phyloP scores from a whole-genome alignment of 2,329 filamentous ascomycete species.

The Talaromyces islandicus region DNA sequence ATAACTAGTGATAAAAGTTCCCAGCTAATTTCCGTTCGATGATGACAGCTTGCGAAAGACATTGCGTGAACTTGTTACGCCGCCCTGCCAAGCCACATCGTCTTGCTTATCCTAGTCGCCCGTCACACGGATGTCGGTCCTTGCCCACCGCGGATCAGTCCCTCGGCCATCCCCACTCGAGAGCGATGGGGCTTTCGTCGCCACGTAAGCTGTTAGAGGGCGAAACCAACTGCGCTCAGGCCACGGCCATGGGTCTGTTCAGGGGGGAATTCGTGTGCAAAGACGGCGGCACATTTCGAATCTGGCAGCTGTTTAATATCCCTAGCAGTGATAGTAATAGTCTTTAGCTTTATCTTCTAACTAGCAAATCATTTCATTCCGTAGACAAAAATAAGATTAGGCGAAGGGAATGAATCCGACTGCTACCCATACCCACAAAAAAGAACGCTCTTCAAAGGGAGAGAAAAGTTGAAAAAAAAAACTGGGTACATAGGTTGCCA shows the following conservation, averaged over 20 bases:
- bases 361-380: not conserved
- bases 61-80: not conserved
- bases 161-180: not conserved
- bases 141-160: not conserved
- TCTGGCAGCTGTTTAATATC: not conserved
- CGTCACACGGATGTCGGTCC: not conserved
- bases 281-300: not conserved
- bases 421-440: not conserved
- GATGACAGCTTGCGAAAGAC: not conserved
- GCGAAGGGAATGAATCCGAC: not conserved
- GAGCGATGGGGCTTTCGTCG: not conserved
- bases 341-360: not conserved
- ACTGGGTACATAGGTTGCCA: not conserved
- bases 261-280: not conserved
- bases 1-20: not conserved
- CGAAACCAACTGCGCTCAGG: not conserved
- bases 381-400: not conserved
- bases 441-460: not conserved
- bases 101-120: not conserved
- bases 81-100: not conserved
- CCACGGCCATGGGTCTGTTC: not conserved
- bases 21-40: not conserved
- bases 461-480: not conserved
- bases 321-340: too few species aligned
- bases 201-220: not conserved